Conservation (phyloP, 345 rosid species). For the Acer campestre region DNA sequence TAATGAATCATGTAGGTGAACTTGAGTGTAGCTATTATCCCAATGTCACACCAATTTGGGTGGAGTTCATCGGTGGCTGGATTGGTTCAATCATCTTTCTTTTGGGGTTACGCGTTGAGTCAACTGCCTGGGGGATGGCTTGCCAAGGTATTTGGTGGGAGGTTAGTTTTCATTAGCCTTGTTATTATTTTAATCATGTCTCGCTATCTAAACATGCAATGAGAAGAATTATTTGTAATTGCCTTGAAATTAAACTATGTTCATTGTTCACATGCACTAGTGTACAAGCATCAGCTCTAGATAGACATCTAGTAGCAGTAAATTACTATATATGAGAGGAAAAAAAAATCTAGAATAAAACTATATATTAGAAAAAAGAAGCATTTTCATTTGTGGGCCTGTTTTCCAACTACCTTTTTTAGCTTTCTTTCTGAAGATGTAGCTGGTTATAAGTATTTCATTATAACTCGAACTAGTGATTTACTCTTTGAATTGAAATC, state of each 20-base stretch:
- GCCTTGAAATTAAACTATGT: not conserved
- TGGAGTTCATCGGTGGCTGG: too few relatives aligned
- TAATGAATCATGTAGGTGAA: too few relatives aligned
- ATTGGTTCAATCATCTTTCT: too few relatives aligned
- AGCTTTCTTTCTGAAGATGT: not conserved
- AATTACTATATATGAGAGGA: not conserved
- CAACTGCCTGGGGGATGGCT: too few relatives aligned
- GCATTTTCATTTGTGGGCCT: not conserved
- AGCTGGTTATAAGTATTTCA: not conserved
- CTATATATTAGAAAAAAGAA: not conserved
- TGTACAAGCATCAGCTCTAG: not conserved
- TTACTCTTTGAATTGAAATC: not conserved
- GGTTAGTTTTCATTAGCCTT: too few relatives aligned
- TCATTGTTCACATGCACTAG: not conserved
- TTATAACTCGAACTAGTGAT: not conserved
- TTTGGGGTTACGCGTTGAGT: too few relatives aligned
- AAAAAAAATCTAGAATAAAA: not conserved
- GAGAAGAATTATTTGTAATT: too few relatives aligned
- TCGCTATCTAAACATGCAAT: too few relatives aligned
- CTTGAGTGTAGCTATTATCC: too few relatives aligned
- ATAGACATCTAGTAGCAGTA: not conserved
- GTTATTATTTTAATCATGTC: too few relatives aligned
- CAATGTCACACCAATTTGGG: too few relatives aligned
- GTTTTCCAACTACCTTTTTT: not conserved
- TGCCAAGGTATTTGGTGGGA: too few relatives aligned